Conservation (phyloP, 2,329 filamentous ascomycete species). For the Epichloe aotearoae region DNA sequence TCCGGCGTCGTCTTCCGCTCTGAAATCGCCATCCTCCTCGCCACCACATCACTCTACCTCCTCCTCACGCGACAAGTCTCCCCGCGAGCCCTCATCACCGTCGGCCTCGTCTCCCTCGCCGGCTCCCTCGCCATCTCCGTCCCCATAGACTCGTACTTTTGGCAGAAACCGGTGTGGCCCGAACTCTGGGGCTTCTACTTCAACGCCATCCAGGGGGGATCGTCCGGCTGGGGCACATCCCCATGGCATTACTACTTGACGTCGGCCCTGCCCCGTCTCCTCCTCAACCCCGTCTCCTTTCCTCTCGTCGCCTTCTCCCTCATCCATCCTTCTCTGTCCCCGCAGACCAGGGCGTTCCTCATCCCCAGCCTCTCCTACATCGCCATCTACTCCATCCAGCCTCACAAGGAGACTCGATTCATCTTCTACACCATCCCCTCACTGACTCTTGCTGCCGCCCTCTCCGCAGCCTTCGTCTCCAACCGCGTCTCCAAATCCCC, state of each 20-base stretch:
- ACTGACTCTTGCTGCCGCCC: conserved; percentile 63
- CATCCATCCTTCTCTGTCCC: conserved; percentile 29
- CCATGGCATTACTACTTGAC: conserved; percentile 80
- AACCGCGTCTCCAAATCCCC: conserved; percentile 49
- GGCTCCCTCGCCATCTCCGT: conserved; percentile 58
- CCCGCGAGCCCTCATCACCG: conserved; percentile 45
- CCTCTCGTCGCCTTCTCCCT: conserved; percentile 42
- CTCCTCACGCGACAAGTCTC: conserved; percentile 42
- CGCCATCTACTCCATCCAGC: conserved; percentile 70
- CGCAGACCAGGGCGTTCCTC: conserved; percentile 35
- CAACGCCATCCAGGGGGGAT: conserved; percentile 75
- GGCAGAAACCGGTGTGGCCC: conserved; percentile 79
- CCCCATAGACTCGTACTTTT: conserved; percentile 81
- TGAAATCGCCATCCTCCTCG: conserved; percentile 73
- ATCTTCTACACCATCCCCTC: conserved; percentile 78
- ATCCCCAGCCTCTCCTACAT: conserved; percentile 61
- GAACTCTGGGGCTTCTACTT: conserved; percentile 82
- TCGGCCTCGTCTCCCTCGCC: conserved; percentile 51
- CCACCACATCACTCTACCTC: conserved; percentile 51
- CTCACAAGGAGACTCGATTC: conserved; percentile 95
- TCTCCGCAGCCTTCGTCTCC: conserved; percentile 60
- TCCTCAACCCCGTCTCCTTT: conserved; percentile 64
- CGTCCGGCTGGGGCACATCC: conserved; percentile 76
- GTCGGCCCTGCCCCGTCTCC: conserved; percentile 66
- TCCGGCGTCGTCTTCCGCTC: conserved; percentile 78